These are phyloP conservation scores for Aspergillus texensis DNA, from an alignment of 2,329 filamentous ascomycete species.

Conservation along the genomic window DNA sequence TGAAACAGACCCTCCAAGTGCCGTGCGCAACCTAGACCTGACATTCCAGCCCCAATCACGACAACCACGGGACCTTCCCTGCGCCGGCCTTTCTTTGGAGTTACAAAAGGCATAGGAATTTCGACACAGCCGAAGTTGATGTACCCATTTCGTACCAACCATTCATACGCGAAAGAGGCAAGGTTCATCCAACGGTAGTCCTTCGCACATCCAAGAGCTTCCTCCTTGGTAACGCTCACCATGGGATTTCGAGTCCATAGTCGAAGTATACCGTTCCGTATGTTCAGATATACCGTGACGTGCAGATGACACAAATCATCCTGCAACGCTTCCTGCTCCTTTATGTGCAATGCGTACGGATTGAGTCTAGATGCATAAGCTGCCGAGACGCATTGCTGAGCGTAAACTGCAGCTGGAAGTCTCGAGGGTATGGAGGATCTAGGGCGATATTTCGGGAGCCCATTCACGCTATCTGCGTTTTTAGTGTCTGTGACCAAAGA, in stretches of 20 bases:
- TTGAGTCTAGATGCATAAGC: slow-evolving; percentile 88
- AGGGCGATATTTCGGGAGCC: slow-evolving; percentile 61
- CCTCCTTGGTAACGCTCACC: slow-evolving; percentile 76
- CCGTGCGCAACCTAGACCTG: slow-evolving; percentile 86
- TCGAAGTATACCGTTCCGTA: slow-evolving; percentile 89
- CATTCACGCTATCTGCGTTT: slow-evolving; percentile 28
- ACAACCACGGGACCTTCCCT: slow-evolving; percentile 71
- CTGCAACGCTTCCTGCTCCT: slow-evolving; percentile 80
- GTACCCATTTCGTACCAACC: slow-evolving; percentile 86
- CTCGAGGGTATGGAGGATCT: slow-evolving; percentile 82
- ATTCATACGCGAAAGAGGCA: slow-evolving; percentile 86
- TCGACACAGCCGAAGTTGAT: slow-evolving; percentile 95
- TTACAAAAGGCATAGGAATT: slow-evolving; percentile 54
- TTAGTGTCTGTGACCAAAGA: slow-evolving; percentile 21
- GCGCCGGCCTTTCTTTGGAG: slow-evolving; percentile 44
- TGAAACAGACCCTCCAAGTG: slow-evolving; percentile 85
- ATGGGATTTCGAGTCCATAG: slow-evolving; percentile 88
- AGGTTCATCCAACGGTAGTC: slow-evolving; percentile 87
- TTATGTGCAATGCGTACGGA: slow-evolving; percentile 81
- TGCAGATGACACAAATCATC: slow-evolving; percentile 83
- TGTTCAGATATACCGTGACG: slow-evolving; percentile 93
- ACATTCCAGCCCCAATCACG: slow-evolving; percentile 91
- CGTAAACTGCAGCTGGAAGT: slow-evolving; percentile 75
- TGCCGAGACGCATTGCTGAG: slow-evolving; percentile 85
- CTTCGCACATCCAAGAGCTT: slow-evolving; percentile 87